Conservation (phyloP, 345 rosid genomes). For the Eutrema yunnanense region DNA sequence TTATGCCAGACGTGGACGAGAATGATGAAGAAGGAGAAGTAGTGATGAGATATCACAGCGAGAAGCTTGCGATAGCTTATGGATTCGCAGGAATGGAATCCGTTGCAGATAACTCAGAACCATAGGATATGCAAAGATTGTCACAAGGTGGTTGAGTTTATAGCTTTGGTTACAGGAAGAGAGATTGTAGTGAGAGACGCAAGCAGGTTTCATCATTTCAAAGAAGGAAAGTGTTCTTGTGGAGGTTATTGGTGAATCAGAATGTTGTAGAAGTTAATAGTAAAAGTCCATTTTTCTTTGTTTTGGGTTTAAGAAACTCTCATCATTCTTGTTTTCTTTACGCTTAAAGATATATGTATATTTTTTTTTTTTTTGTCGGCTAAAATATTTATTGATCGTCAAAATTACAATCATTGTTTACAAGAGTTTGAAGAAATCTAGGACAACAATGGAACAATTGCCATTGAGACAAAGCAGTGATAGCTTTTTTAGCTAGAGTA, state of each 20-base stretch:
- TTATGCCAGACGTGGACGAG: constrained; percentile 83
- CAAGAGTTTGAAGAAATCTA: no score
- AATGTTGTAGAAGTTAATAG: no score
- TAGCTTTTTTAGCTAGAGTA: no score
- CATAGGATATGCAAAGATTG: constrained; percentile 79
- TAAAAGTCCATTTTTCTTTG: no score
- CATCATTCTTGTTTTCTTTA: no score
- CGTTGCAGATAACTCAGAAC: constrained; percentile 73
- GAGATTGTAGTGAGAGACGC: constrained; percentile 74
- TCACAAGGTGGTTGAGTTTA: constrained; percentile 64
- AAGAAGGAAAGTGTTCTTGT: constrained; percentile 74
- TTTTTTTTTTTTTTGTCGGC: no score
- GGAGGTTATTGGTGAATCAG: constrained; percentile 78
- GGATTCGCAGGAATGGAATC: constrained; percentile 51
- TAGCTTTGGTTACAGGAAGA: constrained; percentile 46
- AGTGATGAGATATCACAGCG: constrained; percentile 47
- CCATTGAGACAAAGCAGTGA: no score
- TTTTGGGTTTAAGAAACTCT: no score
- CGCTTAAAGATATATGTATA: no score
- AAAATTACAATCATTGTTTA: no score
- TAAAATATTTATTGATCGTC: no score
- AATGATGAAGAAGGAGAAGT: constrained; percentile 31
- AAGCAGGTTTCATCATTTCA: constrained; percentile 75
- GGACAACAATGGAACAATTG: no score
- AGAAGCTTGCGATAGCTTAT: constrained; percentile 82